phyloP scores from a whole-genome alignment of 306 rosid species.

The Dryas octopetala region DNA sequence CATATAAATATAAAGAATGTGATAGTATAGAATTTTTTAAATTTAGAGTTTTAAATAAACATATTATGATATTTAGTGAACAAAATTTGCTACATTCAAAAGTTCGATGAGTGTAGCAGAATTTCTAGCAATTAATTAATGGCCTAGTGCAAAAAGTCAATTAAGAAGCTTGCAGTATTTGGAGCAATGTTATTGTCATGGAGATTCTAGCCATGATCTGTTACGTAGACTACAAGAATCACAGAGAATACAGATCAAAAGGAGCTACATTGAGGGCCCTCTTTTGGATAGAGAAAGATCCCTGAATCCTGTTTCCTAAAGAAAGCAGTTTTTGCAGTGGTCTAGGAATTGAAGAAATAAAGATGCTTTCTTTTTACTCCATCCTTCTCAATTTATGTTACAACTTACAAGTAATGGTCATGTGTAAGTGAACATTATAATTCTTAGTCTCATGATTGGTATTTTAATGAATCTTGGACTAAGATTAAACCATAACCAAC shows the following conservation, averaged over 20 bases:
- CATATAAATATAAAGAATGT: too few species aligned
- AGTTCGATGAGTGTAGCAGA: too few species aligned
- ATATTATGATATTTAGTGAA: too few species aligned
- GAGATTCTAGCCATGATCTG: not conserved
- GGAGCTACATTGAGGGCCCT: not conserved
- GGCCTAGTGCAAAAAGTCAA: too few species aligned
- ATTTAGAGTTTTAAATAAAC: too few species aligned
- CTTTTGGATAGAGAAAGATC: not conserved
- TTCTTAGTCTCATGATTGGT: too few species aligned
- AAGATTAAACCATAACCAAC: too few species aligned
- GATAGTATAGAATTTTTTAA: too few species aligned
- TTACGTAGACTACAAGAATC: slow-evolving; percentile 8
- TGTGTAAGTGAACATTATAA: too few species aligned
- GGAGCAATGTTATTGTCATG: not conserved
- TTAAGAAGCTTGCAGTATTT: not conserved
- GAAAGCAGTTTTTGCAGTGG: slow-evolving; percentile 7
- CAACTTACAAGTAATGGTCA: too few species aligned
- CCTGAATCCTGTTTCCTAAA: slow-evolving; percentile 7
- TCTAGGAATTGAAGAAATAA: not conserved
- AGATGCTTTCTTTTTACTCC: not conserved
- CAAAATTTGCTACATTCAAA: too few species aligned
- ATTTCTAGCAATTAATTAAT: not conserved
- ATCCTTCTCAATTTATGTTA: not conserved
- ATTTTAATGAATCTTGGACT: too few species aligned
- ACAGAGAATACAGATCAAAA: not conserved